Base-by-base conservation (phyloP, 2,329 filamentous ascomycete genomes). In the Aureobasidium sp. region DNA sequence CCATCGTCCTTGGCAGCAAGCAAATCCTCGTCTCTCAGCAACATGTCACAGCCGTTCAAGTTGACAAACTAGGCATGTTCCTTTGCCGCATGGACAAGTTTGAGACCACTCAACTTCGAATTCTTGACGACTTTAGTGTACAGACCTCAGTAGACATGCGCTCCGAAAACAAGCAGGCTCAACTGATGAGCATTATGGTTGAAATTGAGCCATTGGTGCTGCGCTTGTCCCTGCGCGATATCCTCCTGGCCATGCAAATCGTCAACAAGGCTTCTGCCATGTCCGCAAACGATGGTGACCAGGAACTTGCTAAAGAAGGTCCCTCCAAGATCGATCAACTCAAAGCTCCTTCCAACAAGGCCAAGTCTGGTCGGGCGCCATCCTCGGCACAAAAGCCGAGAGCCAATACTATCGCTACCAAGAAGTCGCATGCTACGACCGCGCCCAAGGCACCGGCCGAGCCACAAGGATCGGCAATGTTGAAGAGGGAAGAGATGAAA, bases 1-100 rank as follows among this genome's bases (percentile, higher is more conserved):
- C 94, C 2, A 95, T 99, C 68, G 95, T 99, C 0, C 80, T 99
- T 27, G 90, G 91, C 53, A 96, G 92, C 2, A 96, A 97, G 72
- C 92, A 99, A 73, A 86, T 97, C 14, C 81, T 97, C 1, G 82
- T 97, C 12, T 96, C 93, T 1, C 89, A 96, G 69, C 95, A 99
- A 73, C 91, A 97, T 77, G 90, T 93, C 9, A 83, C 95, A 68
- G 97, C 94, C 0, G 83, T 99, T 71, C 93, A 99, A 71, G 86
- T 99, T 2, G 92, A 91, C 8, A 87, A 97, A 70, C 84, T 97
- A 59, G 94, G 94, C 68, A 99, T 99, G 94, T 99, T 97, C 73
- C 76, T 99, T 36, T 99, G 95, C 72, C 89, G 94, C 14, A 99
- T 99, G 94, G 95, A 99, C 74, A 90, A 87, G 65, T 97, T 97